phyloP scores from a whole-genome alignment of 768 basidiomycete genomes.

The Agaricus blazei region DNA sequence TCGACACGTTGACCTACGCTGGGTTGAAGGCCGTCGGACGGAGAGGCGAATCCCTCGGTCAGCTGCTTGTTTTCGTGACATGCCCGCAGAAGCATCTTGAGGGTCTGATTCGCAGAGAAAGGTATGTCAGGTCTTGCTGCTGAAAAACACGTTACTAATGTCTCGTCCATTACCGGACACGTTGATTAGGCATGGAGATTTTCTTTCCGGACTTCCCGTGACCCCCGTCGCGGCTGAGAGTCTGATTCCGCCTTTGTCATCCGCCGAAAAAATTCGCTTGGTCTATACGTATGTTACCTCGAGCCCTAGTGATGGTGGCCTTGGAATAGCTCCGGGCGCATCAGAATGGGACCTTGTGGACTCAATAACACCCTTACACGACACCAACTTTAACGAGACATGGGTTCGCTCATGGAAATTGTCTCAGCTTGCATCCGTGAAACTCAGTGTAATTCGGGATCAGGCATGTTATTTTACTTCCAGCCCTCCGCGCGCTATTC shows the following conservation, averaged over 20 bases:
- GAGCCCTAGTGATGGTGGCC: conserved; percentile 69
- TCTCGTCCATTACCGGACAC: neutral
- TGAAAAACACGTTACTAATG: neutral
- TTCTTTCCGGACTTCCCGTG: conserved; percentile 68
- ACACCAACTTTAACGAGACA: conserved; percentile 69
- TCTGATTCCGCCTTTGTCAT: conserved; percentile 44
- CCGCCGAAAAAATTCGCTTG: conserved; percentile 79
- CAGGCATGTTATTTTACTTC: conserved; percentile 38
- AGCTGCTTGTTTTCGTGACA: conserved; percentile 71
- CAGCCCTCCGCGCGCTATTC: neutral
- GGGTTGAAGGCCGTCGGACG: conserved; percentile 71
- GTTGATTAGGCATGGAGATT: conserved; percentile 60
- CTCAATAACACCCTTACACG: conserved; percentile 79
- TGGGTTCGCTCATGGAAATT: conserved; percentile 80
- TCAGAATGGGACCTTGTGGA: conserved; percentile 78
- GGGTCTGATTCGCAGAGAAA: conserved; percentile 66
- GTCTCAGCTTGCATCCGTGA: conserved; percentile 54
- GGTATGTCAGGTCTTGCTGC: conserved; percentile 41
- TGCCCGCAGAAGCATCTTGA: conserved; percentile 60
- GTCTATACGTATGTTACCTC: conserved; percentile 70
- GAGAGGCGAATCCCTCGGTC: conserved; percentile 70
- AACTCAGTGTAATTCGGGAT: conserved; percentile 66
- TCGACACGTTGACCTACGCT: conserved; percentile 53
- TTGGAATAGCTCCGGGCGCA: conserved; percentile 72
- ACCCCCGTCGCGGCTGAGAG: conserved; percentile 40